Evolutionary conservation across 2,329 filamentous ascomycete genomes (phyloP), one percentile per base, ranked within the genome.

Genomic region (Elsinoe australis): DNA sequence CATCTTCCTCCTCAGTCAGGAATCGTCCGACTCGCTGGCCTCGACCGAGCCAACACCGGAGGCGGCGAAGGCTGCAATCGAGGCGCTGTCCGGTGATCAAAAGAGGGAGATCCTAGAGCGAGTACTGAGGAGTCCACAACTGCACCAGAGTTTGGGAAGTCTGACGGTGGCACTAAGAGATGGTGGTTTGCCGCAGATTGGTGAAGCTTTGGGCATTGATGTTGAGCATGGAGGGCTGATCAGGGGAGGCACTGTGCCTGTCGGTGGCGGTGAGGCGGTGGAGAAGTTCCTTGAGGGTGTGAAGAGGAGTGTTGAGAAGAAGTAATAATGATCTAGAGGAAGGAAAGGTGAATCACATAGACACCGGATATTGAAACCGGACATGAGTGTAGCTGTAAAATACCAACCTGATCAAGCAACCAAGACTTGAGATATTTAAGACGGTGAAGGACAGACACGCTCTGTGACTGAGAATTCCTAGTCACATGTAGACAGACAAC

Each of bases 251-350:
- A 83, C 79, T 44, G 82, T 95, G 71, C 89, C 90, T 2, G 67
- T 95, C 36, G 90, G 89, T 34, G 89, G 89, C 46, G 86, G 85
- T 4, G 83, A 92, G 58, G 90, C 90, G 9, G 82, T 98, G 1
- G 83, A 94, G 69, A 86, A 85, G 3, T 98, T 98, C 66, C 75
- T 98, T 17, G 79, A 94, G 49, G 92, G 90, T 2, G 82, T 95
- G 39, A 92, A 85, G 74, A 83, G 79, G 68, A 82, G 79, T 4
- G 83, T 88, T 0, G 75, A 85, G 67, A 76, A 83, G 56, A 72
- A 70, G 51, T 64, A 67, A 52, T 29, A 10, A 10, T 14, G 17
- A 24, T 9, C 21, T 2, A 10, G 4, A n/a, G 35, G 9, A 14
- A n/a, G 5, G 10, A 18, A 12, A 10, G 26, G 4, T 38, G 35